These are phyloP conservation scores for Cladosporium sp. DNA, from an alignment of 2,329 filamentous ascomycete genomes.

Conservation along the genomic window DNA sequence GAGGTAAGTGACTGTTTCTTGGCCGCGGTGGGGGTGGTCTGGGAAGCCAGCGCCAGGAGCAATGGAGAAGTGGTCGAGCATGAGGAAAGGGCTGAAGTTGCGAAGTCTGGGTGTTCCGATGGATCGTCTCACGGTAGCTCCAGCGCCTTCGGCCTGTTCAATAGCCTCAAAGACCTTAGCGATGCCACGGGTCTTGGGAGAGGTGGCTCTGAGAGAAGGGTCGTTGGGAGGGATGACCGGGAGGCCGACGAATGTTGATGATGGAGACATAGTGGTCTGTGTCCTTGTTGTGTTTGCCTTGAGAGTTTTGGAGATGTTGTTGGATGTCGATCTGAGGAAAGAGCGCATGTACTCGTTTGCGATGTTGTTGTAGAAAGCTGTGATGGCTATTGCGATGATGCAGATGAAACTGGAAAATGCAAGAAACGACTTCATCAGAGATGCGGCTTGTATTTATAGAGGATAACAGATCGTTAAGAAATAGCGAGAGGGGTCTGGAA, in stretches of 20 bases:
- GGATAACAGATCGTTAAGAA: background rate
- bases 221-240: slow-evolving; percentile 51
- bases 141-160: slow-evolving; percentile 85
- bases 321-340: slow-evolving; percentile 35
- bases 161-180: slow-evolving; percentile 79
- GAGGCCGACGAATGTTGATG: slow-evolving; percentile 48
- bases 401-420: slow-evolving; percentile 44
- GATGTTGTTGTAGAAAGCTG: slow-evolving; percentile 35
- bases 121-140: slow-evolving; percentile 81
- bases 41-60: slow-evolving; percentile 83
- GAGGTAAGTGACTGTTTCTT: slow-evolving; percentile 89
- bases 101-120: slow-evolving; percentile 81
- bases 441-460: slow-evolving; percentile 39
- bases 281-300: slow-evolving; percentile 37
- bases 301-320: slow-evolving; percentile 30
- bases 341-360: slow-evolving; percentile 43
- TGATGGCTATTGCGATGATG: slow-evolving; percentile 42
- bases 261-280: slow-evolving; percentile 35
- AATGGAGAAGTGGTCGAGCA: slow-evolving; percentile 91
- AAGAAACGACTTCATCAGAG: slow-evolving; percentile 43
- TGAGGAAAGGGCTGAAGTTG: slow-evolving; percentile 90
- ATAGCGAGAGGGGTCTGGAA: slow-evolving; percentile 8
- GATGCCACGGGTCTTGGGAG: slow-evolving; percentile 74
- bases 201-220: slow-evolving; percentile 52
- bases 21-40: slow-evolving; percentile 80